These are phyloP conservation scores for Boletus vermiculosoides DNA, from an alignment of 768 basidiomycete species.

Conservation along the genomic window DNA sequence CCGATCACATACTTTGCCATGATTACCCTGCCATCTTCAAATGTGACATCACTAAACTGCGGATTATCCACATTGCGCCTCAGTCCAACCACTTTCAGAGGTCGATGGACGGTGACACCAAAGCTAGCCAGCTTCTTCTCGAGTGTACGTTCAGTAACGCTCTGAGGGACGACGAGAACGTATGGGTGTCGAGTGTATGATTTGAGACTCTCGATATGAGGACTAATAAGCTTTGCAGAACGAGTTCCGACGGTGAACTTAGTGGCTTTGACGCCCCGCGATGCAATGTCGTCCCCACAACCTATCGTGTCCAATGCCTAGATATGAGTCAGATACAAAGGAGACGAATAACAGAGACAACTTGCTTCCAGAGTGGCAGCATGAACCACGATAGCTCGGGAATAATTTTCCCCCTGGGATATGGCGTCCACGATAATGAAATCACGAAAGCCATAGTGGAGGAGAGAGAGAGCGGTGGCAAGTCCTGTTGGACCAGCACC, in stretches of 20 bases:
- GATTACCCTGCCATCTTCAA: constrained; percentile 46
- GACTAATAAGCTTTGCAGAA: constrained; percentile 24
- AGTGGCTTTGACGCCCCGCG: constrained; percentile 35
- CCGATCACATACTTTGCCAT: constrained; percentile 48
- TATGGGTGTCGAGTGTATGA: constrained; percentile 46
- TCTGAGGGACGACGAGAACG: constrained; percentile 43
- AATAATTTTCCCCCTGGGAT: constrained; percentile 33
- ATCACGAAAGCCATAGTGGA: constrained; percentile 40
- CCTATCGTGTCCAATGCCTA: constrained; percentile 48
- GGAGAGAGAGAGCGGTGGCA: constrained; percentile 44
- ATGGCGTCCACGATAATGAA: constrained; percentile 45
- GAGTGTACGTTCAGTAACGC: constrained; percentile 42
- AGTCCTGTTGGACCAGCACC: constrained; percentile 53
- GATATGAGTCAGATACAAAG: constrained; percentile 32
- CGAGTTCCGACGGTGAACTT: constrained; percentile 32
- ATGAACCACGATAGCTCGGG: constrained; percentile 48
- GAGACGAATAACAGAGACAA: neutral
- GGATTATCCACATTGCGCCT: constrained; percentile 28
- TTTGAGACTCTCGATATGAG: constrained; percentile 36
- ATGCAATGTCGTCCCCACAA: constrained; percentile 39
- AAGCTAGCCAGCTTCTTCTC: constrained; percentile 31
- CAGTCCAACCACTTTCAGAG: constrained; percentile 41
- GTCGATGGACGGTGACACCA: constrained; percentile 37
- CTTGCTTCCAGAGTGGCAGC: constrained; percentile 53
- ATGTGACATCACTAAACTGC: constrained; percentile 39